phyloP scores from a whole-genome alignment of 768 basidiomycete species.

The Trametes elegans region DNA sequence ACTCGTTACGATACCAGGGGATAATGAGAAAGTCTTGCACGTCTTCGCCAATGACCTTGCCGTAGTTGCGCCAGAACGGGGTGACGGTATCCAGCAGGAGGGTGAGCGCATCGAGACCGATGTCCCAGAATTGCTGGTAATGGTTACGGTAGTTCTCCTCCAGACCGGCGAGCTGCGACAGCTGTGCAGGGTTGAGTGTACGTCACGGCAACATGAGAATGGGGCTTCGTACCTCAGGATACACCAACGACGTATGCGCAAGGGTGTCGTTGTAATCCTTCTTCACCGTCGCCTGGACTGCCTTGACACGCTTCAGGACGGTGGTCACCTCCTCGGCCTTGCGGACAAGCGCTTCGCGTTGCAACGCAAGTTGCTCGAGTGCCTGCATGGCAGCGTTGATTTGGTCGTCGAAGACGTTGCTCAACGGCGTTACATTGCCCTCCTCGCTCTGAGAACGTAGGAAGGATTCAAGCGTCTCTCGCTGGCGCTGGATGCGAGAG shows the following conservation, averaged over 20 bases:
- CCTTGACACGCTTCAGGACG: constrained; percentile 51
- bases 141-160: constrained; percentile 80
- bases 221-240: constrained; percentile 59
- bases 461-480: constrained; percentile 34
- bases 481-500: constrained; percentile 58
- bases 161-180: constrained; percentile 65
- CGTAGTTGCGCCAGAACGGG: constrained; percentile 80
- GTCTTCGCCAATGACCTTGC: constrained; percentile 79
- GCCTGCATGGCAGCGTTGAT: constrained; percentile 49
- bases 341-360: constrained; percentile 42
- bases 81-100: constrained; percentile 74
- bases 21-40: constrained; percentile 79
- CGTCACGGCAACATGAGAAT: background rate
- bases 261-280: constrained; percentile 61
- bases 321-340: constrained; percentile 50
- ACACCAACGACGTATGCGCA: constrained; percentile 69
- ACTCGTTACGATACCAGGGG: constrained; percentile 80
- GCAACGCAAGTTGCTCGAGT: constrained; percentile 48
- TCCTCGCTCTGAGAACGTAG: constrained; percentile 10
- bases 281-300: constrained; percentile 56
- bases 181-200: constrained; percentile 44
- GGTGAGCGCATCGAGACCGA: constrained; percentile 76
- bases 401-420: constrained; percentile 47
- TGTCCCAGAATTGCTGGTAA: constrained; percentile 79
- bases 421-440: background rate